Evolutionary conservation across 2,329 filamentous ascomycete species (phyloP).

Genomic region (Diplocarpon rosae): DNA sequence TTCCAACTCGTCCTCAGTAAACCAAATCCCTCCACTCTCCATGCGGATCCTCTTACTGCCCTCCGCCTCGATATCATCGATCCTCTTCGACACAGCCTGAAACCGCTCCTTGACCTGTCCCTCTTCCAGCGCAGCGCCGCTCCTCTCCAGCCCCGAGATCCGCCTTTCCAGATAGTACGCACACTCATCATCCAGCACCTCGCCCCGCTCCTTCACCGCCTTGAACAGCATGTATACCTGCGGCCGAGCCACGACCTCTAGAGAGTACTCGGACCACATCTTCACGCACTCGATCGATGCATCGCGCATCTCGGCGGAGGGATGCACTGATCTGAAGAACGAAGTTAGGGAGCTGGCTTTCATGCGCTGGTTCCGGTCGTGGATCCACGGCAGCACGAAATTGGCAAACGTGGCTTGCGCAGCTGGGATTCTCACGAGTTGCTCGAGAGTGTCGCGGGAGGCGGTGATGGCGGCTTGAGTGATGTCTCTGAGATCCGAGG

Average conservation of each 20-base stretch:
- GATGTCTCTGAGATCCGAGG: background rate
- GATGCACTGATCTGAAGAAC: constrained; percentile 1
- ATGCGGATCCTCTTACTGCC: constrained; percentile 17
- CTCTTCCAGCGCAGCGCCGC: constrained; percentile 1
- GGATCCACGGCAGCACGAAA: constrained; percentile 3
- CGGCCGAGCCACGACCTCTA: constrained; percentile 1
- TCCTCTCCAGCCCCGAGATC: background rate
- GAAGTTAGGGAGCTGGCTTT: background rate
- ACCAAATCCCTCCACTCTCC: constrained; percentile 35
- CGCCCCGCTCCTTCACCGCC: constrained; percentile 2
- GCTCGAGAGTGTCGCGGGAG: background rate
- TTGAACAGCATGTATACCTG: constrained; percentile 2
- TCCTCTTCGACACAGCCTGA: constrained; percentile 1
- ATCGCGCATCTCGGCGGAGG: constrained; percentile 1
- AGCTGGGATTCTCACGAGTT: background rate
- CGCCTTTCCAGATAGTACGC: constrained; percentile 2
- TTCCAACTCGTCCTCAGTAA: constrained; percentile 35
- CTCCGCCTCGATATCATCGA: constrained; percentile 3
- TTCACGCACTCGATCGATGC: constrained; percentile 1
- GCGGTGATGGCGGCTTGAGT: background rate
- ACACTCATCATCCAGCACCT: background rate
- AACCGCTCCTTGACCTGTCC: constrained; percentile 1
- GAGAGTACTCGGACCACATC: background rate
- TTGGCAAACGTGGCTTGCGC: constrained; percentile 1
- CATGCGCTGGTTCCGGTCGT: constrained; percentile 1